Evolutionary conservation across 306 rosid genomes (phyloP).

Genomic region (Medicago ruthenica): DNA sequence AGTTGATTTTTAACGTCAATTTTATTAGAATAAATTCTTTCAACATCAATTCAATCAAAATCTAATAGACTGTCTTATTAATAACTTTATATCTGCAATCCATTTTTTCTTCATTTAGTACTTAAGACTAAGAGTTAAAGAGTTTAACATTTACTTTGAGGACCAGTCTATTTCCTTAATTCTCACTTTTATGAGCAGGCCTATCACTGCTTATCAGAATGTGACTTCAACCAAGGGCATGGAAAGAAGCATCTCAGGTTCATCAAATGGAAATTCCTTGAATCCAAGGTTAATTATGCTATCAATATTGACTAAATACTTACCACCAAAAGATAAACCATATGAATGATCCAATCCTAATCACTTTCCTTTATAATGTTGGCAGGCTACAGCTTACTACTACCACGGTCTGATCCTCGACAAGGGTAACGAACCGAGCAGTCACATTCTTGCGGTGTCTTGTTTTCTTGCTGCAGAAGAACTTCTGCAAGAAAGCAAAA

Average conservation of each 20-base stretch:
- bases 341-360: conserved; percentile 4
- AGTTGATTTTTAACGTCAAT: too few relatives aligned
- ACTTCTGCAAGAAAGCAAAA: conserved; percentile 82
- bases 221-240: conserved; percentile 55
- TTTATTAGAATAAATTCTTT: too few relatives aligned
- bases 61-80: too few relatives aligned
- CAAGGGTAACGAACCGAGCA: conserved; percentile 79
- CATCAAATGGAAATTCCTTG: conserved; percentile 92
- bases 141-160: neutral
- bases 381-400: conserved; percentile 94
- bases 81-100: neutral
- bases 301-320: conserved; percentile 23
- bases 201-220: conserved; percentile 71
- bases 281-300: conserved; percentile 72
- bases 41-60: too few relatives aligned
- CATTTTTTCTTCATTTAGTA: conserved; percentile 16
- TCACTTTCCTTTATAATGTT: neutral
- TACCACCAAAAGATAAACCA: neutral
- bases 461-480: conserved; percentile 96
- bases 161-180: neutral
- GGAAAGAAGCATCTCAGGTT: conserved; percentile 80
- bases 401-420: conserved; percentile 90
- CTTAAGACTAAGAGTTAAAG: neutral
- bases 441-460: conserved; percentile 69
- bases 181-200: conserved; percentile 63